A percentile compares a stretch with the other conserved stretches of the same genome.
Conservation (phyloP, 2,329 filamentous ascomycete genomes). For the Simplicillium aogashimaense region DNA sequence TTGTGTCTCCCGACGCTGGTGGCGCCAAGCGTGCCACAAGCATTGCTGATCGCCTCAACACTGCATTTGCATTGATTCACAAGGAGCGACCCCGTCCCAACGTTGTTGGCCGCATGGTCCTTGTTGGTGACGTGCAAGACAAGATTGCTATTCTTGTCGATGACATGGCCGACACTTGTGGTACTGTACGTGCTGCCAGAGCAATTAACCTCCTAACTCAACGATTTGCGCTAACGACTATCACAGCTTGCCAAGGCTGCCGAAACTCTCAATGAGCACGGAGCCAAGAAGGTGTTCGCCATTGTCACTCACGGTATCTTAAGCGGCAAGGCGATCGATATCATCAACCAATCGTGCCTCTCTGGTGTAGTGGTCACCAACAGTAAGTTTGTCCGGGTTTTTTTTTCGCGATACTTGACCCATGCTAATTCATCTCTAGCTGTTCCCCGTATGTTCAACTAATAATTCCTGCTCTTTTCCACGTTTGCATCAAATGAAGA, state of each 20-base stretch:
- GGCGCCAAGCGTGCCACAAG: slow-evolving; percentile 90
- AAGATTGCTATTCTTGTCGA: slow-evolving; percentile 94
- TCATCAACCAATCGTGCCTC: slow-evolving; percentile 68
- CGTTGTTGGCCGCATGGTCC: slow-evolving; percentile 81
- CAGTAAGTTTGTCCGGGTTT: slow-evolving; percentile 33
- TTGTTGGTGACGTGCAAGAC: slow-evolving; percentile 88
- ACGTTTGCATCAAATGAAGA: background rate
- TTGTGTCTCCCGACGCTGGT: slow-evolving; percentile 90
- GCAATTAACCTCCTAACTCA: too few species aligned
- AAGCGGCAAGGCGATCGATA: slow-evolving; percentile 79
- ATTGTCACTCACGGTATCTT: slow-evolving; percentile 94
- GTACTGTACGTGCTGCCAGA: slow-evolving; percentile 40
- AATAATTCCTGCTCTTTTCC: background rate
- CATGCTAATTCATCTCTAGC: slow-evolving; percentile 18
- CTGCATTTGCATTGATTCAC: slow-evolving; percentile 89
- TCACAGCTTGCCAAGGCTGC: slow-evolving; percentile 63
- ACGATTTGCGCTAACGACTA: slow-evolving; percentile 5
- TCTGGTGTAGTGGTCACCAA: slow-evolving; percentile 82
- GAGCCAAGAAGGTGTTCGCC: slow-evolving; percentile 79
- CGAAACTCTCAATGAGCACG: slow-evolving; percentile 76
- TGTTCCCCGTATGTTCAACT: slow-evolving; percentile 19
- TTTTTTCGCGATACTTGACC: slow-evolving; percentile 1
- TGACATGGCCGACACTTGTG: slow-evolving; percentile 96
- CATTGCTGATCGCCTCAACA: slow-evolving; percentile 84
- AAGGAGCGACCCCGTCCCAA: slow-evolving; percentile 84